Base-by-base conservation (phyloP, 768 basidiomycete species). In the Psilocybe tampanensis region DNA sequence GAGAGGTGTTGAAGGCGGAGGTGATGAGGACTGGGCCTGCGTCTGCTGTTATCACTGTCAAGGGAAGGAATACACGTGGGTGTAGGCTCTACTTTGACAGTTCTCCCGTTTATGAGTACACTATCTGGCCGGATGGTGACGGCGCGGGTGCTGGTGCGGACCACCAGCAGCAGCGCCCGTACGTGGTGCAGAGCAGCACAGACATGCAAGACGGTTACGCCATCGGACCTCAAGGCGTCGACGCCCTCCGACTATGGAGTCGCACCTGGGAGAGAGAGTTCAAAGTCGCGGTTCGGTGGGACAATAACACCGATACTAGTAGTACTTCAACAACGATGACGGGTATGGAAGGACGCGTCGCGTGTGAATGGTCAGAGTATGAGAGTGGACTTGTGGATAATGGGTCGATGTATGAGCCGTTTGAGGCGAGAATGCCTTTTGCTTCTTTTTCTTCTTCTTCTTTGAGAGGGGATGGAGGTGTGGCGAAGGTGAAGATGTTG, bases 291-390 rank as follows among this genome's bases (percentile, higher is more conserved):
- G 71, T 88, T 17, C 75, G 78, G 22, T 86, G 83, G 81, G 34
- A 60, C 9, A 51, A 47, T n/a, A n/a, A 42, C 23, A 6, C 34
- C 12, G 33, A 36, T 12, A 56, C 15, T 15, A 6, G 34, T 9
- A 24, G 29, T 12, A 56, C 15, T 15, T 24, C 45, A 29, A n/a
- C n/a, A n/a, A n/a, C n/a, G n/a, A n/a, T n/a, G n/a, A n/a, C n/a
- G n/a, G 63, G 32, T 44, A 56, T 47, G 58, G 59, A 15, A 23
- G 89, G 85, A 26, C 75, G 78, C 3, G 76, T 85, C 19, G 82
- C 80, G 17, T 88, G 86, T 58, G 80, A 82, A 54, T 89, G 86
- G 84, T 81, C 78, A n/a, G 88, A 90, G 64, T 85, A 86, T 61
- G 81, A 83, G 68, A 82, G 81, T 62, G 84, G 67, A 42, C 80